Evolutionary conservation across 192 early-diverging fungal genomes (phyloP), one percentile per base, ranked within the genome.

Genomic region (Glomus cerebriforme): DNA sequence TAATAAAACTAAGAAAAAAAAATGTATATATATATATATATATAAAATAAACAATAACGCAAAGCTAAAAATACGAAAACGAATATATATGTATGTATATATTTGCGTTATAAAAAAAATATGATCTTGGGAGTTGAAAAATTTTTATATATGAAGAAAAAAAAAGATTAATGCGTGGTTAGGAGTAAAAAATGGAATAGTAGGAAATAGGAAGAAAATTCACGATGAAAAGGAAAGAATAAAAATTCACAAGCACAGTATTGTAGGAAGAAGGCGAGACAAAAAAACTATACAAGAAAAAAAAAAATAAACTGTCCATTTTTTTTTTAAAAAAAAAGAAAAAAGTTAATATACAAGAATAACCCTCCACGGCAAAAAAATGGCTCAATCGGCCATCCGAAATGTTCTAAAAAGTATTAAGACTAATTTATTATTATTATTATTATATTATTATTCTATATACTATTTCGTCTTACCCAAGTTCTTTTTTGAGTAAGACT

Each of bases 401-500:
- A 68, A 68, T 68, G 66, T 68, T 73, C 70, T 4, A 65, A 64
- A 65, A 26, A 63, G n/a, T 63, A 35, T 35, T 29, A 73, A 29
- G 24, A 47, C 9, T 35, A n/a, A n/a, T n/a, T n/a, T n/a, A 35
- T 62, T n/a, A 75, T 75, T 19, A 43, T 62, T 37, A 37, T 31
- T n/a, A 62, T 35, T 7, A n/a, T 62, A 39, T 32, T 31, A 66
- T 32, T 39, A 35, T 13, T 43, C 63, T 77, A 77, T 77, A 77
- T 66, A 24, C 76, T 77, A 39, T 54, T 67, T 47, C 76, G 76
- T 26, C 76, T 59, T 63, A 76, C 22, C 75, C 75, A 67, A 24
- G 39, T 49, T 27, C 63, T 75, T 37, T 75, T 39, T 3, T 63
- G 10, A 26, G 7, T 32, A 45, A 64, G 35, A 27, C n/a, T 24